phyloP scores from a whole-genome alignment of 257 asterid genomes.

The Haberlea rhodopensis region DNA sequence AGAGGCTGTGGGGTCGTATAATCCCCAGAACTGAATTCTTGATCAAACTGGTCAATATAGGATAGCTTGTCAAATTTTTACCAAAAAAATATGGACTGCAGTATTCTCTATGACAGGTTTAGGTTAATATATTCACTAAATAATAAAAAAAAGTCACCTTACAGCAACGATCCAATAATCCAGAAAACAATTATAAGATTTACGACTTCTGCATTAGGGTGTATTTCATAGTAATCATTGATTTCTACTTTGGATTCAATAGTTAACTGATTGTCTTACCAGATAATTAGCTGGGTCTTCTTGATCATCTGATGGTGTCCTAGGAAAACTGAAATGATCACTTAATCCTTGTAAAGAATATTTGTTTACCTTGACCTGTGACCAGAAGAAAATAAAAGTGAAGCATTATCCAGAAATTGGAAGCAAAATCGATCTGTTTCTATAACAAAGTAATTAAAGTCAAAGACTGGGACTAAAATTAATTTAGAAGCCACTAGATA shows the following conservation, averaged over 20 bases:
- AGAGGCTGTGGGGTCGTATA: slow-evolving; percentile 68
- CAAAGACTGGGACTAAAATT: neutral
- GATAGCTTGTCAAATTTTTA: neutral
- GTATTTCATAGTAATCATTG: neutral
- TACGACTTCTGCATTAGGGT: too few relatives aligned
- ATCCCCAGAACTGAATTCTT: slow-evolving; percentile 73
- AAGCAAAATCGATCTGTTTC: neutral
- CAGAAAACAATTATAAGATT: neutral
- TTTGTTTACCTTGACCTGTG: slow-evolving; percentile 88
- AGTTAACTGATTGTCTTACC: slow-evolving; percentile 37
- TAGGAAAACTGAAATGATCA: slow-evolving; percentile 58
- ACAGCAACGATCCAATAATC: neutral
- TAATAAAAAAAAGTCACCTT: neutral
- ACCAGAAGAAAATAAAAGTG: slow-evolving; percentile 6
- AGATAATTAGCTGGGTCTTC: slow-evolving; percentile 69
- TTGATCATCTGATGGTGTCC: slow-evolving; percentile 71
- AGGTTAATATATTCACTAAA: neutral
- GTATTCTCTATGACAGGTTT: neutral
- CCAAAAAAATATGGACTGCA: neutral
- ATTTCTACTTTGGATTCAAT: neutral
- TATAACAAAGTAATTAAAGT: neutral
- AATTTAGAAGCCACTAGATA: neutral
- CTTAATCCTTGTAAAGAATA: slow-evolving; percentile 48
- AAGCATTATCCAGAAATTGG: neutral
- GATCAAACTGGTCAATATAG: slow-evolving; percentile 34